These are phyloP conservation scores for Microbotryum scabiosae DNA, from an alignment of 1,284 basidiomycete genomes.

Conservation along the genomic window DNA sequence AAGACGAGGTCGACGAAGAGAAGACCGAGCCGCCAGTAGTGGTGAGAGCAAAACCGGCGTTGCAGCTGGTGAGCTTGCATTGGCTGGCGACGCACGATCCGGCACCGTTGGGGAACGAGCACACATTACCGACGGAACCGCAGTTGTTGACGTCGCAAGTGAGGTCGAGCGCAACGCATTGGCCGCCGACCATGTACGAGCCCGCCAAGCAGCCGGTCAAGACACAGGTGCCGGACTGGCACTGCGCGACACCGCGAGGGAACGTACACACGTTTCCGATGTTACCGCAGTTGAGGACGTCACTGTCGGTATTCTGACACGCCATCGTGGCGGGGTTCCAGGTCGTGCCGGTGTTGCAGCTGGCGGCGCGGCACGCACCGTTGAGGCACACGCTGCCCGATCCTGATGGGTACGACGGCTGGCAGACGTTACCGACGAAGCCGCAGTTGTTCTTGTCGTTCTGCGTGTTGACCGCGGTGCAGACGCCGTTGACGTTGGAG, in stretches of 20 bases:
- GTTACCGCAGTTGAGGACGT: slow-evolving; percentile 3
- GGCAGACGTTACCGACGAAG: slow-evolving; percentile 6
- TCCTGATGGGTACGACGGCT: background rate
- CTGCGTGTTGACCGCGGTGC: slow-evolving; percentile 7
- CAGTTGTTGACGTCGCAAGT: slow-evolving; percentile 23
- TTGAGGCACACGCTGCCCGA: slow-evolving; percentile 1
- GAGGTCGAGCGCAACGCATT: slow-evolving; percentile 1
- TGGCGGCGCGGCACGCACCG: background rate
- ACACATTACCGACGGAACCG: slow-evolving; percentile 4
- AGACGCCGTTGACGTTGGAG: slow-evolving; percentile 6
- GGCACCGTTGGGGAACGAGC: slow-evolving; percentile 8
- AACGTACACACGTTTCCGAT: background rate
- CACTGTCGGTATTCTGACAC: background rate
- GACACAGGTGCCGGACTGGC: too few relatives aligned
- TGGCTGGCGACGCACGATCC: slow-evolving; percentile 5
- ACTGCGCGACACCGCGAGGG: too few relatives aligned
- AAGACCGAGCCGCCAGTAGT: background rate
- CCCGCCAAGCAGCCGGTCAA: background rate
- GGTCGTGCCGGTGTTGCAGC: slow-evolving; percentile 3
- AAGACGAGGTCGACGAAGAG: slow-evolving; percentile 1
- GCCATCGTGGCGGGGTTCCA: background rate
- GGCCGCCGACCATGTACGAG: background rate
- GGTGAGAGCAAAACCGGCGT: slow-evolving; percentile 1
- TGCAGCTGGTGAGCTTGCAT: slow-evolving; percentile 8
- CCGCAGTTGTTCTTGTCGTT: slow-evolving; percentile 23